These are phyloP conservation scores for Picochlorum sp. DNA, from an alignment of 139 green algal species.

Conservation along the genomic window DNA sequence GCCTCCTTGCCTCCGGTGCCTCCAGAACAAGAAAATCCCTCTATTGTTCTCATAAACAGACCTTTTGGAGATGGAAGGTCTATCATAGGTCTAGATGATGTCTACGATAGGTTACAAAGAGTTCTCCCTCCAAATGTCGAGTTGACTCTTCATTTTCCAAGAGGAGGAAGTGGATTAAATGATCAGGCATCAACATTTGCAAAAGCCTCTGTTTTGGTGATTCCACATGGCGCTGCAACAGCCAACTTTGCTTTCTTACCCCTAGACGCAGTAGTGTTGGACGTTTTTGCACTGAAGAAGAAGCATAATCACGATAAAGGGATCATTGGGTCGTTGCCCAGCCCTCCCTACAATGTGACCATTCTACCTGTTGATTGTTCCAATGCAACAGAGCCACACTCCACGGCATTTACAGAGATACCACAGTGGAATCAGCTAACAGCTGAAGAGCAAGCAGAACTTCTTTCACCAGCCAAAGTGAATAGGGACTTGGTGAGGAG, in stretches of 20 bases:
- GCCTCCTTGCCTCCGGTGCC: slow-evolving; percentile 7
- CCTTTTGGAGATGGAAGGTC: slow-evolving; percentile 10
- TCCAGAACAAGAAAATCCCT: background rate
- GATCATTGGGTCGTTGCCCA: slow-evolving; percentile 4
- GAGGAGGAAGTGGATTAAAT: background rate
- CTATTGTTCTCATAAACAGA: slow-evolving; percentile 6
- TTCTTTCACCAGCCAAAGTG: background rate
- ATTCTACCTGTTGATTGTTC: slow-evolving; percentile 6
- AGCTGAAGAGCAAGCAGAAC: background rate
- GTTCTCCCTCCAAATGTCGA: background rate
- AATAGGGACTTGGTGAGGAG: background rate
- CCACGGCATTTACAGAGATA: background rate
- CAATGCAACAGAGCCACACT: background rate
- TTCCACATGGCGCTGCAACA: slow-evolving; percentile 12
- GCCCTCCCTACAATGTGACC: slow-evolving; percentile 5
- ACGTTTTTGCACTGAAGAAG: background rate
- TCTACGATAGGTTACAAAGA: slow-evolving; percentile 1
- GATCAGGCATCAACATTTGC: slow-evolving; percentile 6
- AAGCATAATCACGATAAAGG: background rate
- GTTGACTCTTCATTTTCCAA: background rate
- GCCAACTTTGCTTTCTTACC: slow-evolving; percentile 12
- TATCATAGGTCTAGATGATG: slow-evolving; percentile 10
- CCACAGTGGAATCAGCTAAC: background rate
- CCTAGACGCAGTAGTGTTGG: slow-evolving; percentile 8
- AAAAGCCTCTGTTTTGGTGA: background rate